Evolutionary conservation across 192 early-diverging fungal genomes (phyloP).

Genomic region (Umbelopsis isabellina): DNA sequence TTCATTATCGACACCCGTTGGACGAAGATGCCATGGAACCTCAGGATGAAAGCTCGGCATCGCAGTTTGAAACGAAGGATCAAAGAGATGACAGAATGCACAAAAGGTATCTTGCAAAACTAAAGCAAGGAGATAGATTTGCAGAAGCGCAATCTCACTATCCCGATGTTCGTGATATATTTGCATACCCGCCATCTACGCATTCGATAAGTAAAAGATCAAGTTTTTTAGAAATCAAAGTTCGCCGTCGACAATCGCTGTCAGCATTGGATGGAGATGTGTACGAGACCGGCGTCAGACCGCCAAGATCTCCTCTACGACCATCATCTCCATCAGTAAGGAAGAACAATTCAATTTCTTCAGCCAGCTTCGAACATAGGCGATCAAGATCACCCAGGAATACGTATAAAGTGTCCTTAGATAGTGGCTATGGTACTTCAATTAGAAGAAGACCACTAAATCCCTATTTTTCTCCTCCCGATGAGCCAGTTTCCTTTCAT

Average conservation of each 20-base stretch:
- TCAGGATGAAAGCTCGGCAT: neutral
- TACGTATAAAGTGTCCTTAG: conserved; percentile 7
- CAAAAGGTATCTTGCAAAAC: neutral
- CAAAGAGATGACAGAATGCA: conserved; percentile 14
- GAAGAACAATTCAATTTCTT: conserved; percentile 7
- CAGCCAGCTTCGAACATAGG: neutral
- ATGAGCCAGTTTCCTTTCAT: neutral
- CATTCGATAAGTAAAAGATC: neutral
- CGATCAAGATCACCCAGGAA: conserved; percentile 6
- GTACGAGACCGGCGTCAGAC: conserved; percentile 4
- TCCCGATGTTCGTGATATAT: conserved; percentile 18
- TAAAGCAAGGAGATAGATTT: conserved; percentile 17
- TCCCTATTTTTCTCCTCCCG: neutral
- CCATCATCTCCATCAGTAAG: neutral
- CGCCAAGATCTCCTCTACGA: conserved; percentile 8
- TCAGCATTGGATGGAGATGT: conserved; percentile 18
- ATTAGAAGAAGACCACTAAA: neutral
- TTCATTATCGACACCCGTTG: neutral
- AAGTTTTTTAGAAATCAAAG: neutral
- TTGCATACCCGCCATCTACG: conserved; percentile 11
- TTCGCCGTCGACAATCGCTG: neutral
- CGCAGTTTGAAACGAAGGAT: neutral
- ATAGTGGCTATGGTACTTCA: conserved; percentile 21
- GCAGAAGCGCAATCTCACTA: conserved; percentile 20
- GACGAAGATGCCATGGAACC: neutral